Percentiles rank a stretch among this genome's conserved stretches.
phyloP scores from a whole-genome alignment of 345 rosid genomes.

The Euphorbia tirucalli region DNA sequence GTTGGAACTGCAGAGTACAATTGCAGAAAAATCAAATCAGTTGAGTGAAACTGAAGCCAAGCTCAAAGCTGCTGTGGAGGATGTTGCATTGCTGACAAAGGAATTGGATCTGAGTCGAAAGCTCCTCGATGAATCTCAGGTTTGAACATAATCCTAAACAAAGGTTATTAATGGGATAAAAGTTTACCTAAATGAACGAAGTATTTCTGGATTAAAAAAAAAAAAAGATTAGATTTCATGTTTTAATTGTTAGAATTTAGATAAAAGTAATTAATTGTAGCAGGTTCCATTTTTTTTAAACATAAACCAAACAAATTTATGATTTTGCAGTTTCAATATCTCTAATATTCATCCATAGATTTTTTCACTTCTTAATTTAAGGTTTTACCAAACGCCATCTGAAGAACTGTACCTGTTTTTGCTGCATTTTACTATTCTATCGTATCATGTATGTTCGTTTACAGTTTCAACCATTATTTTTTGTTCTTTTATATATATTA shows the following conservation, averaged over 20 bases:
- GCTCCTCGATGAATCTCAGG: slow-evolving; percentile 98
- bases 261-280: too few species aligned
- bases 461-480: neutral
- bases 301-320: too few species aligned
- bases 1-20: slow-evolving; percentile 50
- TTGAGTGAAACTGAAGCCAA: slow-evolving; percentile 63
- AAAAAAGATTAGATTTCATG: too few species aligned
- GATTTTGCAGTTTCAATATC: too few species aligned
- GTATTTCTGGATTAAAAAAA: neutral
- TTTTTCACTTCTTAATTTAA: too few species aligned
- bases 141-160: slow-evolving; percentile 8
- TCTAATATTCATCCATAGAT: too few species aligned
- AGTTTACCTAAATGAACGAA: neutral
- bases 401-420: neutral
- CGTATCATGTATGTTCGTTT: neutral
- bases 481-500: neutral
- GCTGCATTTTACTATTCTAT: neutral
- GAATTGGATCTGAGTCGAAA: slow-evolving; percentile 74
- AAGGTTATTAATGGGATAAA: neutral
- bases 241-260: too few species aligned
- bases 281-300: too few species aligned
- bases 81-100: slow-evolving; percentile 57
- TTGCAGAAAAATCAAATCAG: slow-evolving; percentile 58
- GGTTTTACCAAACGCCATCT: too few species aligned
- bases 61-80: slow-evolving; percentile 70